phyloP scores from a whole-genome alignment of 768 basidiomycete genomes.

The Tubosaeta sp. region DNA sequence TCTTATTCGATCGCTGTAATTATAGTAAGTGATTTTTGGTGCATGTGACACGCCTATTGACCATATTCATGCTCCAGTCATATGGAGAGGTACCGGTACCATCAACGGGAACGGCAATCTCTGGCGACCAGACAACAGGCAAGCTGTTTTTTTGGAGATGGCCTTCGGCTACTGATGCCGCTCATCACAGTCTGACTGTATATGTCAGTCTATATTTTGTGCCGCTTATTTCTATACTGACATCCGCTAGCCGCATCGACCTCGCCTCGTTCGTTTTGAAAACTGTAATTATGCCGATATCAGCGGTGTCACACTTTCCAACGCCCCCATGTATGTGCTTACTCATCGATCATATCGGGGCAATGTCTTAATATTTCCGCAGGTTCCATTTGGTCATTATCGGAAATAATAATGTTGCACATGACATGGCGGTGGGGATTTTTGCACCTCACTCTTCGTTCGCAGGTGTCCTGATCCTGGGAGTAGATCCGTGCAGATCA shows the following conservation, averaged over 20 bases:
- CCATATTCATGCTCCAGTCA: not conserved
- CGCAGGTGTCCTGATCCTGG: not conserved
- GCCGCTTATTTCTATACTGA: not conserved
- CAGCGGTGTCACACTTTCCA: constrained; percentile 15
- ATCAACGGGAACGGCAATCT: constrained; percentile 7
- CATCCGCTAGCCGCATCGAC: constrained; percentile 1
- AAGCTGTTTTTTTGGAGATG: not conserved
- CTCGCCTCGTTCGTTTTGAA: constrained; percentile 8
- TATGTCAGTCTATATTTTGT: not conserved
- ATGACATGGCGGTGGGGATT: constrained; percentile 7
- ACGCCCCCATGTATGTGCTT: constrained; percentile 6
- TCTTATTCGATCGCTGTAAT: constrained; percentile 3
- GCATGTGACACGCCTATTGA: not conserved
- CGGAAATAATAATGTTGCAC: constrained; percentile 5
- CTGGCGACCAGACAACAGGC: constrained; percentile 1
- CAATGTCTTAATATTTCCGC: not conserved
- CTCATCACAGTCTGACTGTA: not conserved
- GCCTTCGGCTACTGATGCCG: no score
- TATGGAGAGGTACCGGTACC: constrained; percentile 5
- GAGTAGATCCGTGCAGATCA: constrained; percentile 10
- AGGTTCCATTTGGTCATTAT: constrained; percentile 13
- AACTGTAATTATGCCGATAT: constrained; percentile 3
- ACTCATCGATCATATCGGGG: not conserved
- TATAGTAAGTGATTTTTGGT: not conserved
- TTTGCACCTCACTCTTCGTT: not conserved